These are phyloP conservation scores for Fonsecaea nubica DNA, from an alignment of 2,329 filamentous ascomycete species.

Conservation along the genomic window DNA sequence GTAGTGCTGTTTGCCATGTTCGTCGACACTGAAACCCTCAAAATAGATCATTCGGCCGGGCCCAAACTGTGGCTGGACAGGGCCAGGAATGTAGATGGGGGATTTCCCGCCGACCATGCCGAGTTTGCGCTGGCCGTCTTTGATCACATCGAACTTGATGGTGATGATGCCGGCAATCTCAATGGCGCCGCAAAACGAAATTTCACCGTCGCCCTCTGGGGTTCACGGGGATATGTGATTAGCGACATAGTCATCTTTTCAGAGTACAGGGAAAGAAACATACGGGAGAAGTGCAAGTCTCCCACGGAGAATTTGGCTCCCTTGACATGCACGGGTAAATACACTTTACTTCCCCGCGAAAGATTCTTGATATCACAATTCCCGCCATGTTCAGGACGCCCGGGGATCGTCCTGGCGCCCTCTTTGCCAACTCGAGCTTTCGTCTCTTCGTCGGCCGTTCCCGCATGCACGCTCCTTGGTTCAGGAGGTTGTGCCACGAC, in stretches of 20 bases:
- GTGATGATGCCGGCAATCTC: conserved; percentile 94
- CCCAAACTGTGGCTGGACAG: conserved; percentile 86
- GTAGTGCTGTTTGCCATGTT: conserved; percentile 87
- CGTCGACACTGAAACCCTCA: conserved; percentile 81
- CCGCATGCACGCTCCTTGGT: conserved; percentile 74
- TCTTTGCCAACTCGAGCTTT: conserved; percentile 74
- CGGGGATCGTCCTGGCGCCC: conserved; percentile 83
- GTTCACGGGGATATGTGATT: background rate
- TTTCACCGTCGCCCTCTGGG: conserved; percentile 82
- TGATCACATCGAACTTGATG: conserved; percentile 87
- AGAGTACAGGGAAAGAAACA: conserved; percentile 33
- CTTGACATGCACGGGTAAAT: conserved; percentile 81
- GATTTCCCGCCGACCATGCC: conserved; percentile 68
- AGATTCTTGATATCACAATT: conserved; percentile 94
- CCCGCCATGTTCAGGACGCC: conserved; percentile 83
- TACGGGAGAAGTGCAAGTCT: conserved; percentile 80
- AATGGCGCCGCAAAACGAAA: conserved; percentile 86
- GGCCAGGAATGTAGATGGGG: conserved; percentile 84
- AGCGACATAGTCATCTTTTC: background rate
- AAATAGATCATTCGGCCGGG: conserved; percentile 83
- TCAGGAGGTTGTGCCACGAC: conserved; percentile 80
- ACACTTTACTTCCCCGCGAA: conserved; percentile 78
- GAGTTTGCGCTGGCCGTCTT: conserved; percentile 75
- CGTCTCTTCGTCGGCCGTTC: conserved; percentile 63
- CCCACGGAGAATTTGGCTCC: conserved; percentile 92